These are phyloP conservation scores for Suillus occidentalis DNA, from an alignment of 768 basidiomycete genomes.

Conservation along the genomic window DNA sequence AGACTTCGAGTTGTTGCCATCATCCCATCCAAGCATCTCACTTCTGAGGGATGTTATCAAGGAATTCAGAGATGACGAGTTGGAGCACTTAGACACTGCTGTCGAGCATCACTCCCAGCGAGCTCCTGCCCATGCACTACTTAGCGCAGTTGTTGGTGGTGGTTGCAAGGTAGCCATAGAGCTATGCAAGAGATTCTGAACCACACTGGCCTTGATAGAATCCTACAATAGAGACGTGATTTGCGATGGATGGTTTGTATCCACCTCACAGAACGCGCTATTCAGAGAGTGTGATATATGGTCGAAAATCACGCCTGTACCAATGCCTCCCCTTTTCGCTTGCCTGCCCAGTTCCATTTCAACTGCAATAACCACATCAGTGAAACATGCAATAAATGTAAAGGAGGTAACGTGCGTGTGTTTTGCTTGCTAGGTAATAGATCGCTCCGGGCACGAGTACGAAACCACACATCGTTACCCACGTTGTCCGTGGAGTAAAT, in stretches of 20 bases:
- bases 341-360: conserved; percentile 56
- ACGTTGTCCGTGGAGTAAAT: conserved; percentile 69
- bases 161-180: conserved; percentile 92
- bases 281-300: background rate
- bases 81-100: conserved; percentile 91
- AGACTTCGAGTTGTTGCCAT: conserved; percentile 61
- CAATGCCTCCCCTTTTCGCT: conserved; percentile 45
- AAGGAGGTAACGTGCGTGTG: conserved; percentile 36
- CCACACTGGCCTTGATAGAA: background rate
- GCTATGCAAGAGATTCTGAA: conserved; percentile 78
- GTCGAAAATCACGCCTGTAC: conserved; percentile 24
- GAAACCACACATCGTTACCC: conserved; percentile 61
- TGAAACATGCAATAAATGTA: conserved; percentile 16
- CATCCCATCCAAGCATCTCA: conserved; percentile 75
- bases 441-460: conserved; percentile 63
- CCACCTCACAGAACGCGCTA: background rate
- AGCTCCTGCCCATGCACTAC: conserved; percentile 87
- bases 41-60: conserved; percentile 68
- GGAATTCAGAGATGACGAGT: conserved; percentile 92
- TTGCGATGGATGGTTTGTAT: background rate
- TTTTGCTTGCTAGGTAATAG: conserved; percentile 42
- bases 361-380: conserved; percentile 32
- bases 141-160: conserved; percentile 80
- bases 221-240: background rate
- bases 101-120: conserved; percentile 85